Percentiles rank a stretch among this genome's conserved stretches.
Evolutionary conservation across 108 stramenopile species (phyloP).

Genomic region (Pelagomonas calceolata): DNA sequence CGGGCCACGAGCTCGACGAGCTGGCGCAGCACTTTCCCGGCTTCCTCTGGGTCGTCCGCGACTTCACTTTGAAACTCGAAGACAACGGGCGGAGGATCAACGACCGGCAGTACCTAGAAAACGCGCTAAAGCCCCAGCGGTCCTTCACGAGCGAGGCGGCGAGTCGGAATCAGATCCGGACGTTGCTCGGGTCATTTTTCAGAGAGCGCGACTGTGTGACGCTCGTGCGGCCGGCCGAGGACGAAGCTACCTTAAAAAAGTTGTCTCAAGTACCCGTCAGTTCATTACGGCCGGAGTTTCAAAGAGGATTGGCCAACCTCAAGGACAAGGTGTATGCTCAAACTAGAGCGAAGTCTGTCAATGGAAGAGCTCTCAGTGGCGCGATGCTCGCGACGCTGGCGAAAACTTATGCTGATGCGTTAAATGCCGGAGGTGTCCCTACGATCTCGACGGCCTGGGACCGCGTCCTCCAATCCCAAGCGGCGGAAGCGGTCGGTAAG

Average conservation of each 20-base stretch:
- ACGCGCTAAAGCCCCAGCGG: conserved; percentile 6
- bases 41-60: conserved; percentile 23
- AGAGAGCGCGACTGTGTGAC: conserved; percentile 19
- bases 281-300: conserved; percentile 17
- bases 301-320: conserved; percentile 6
- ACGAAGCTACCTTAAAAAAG: conserved; percentile 6
- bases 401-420: conserved; percentile 5
- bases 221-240: conserved; percentile 20
- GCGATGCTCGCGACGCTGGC: conserved; percentile 19
- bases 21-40: conserved; percentile 11
- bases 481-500: not conserved
- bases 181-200: conserved; percentile 7
- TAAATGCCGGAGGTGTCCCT: conserved; percentile 16
- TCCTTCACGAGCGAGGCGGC: not conserved
- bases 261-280: conserved; percentile 1
- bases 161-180: conserved; percentile 5
- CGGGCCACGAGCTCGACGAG: not conserved
- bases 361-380: conserved; percentile 13
- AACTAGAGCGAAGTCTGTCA: conserved; percentile 10
- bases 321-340: not conserved
- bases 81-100: conserved; percentile 4
- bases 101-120: conserved; percentile 14
- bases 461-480: conserved; percentile 12
- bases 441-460: conserved; percentile 25
- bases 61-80: conserved; percentile 11